phyloP scores from a whole-genome alignment of 805 yeast genomes.

The Saturnispora halmiae region DNA sequence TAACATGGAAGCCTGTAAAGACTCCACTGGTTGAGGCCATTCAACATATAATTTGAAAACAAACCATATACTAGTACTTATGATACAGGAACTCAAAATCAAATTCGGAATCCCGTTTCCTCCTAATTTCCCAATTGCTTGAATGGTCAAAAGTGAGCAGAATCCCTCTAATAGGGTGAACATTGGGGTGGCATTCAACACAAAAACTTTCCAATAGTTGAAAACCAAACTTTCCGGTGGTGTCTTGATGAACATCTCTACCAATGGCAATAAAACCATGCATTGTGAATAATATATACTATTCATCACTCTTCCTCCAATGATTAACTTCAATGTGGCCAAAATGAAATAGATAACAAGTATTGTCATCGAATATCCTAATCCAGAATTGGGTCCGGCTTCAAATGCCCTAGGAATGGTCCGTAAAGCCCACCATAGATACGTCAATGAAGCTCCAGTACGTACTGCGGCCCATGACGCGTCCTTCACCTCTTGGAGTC shows the following conservation, averaged over 20 bases:
- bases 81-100: slow-evolving; percentile 60
- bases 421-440: slow-evolving; percentile 58
- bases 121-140: slow-evolving; percentile 79
- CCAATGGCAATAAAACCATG: neutral
- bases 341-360: slow-evolving; percentile 59
- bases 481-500: neutral
- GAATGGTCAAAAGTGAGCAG: slow-evolving; percentile 85
- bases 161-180: slow-evolving; percentile 90
- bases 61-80: slow-evolving; percentile 70
- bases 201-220: slow-evolving; percentile 51
- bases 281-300: slow-evolving; percentile 63
- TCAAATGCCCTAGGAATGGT: slow-evolving; percentile 92
- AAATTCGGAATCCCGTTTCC: slow-evolving; percentile 56
- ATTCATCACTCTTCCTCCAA: slow-evolving; percentile 15
- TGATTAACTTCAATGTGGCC: slow-evolving; percentile 54
- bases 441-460: slow-evolving; percentile 44
- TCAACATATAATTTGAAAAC: slow-evolving; percentile 75
- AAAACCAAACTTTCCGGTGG: slow-evolving; percentile 18
- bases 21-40: slow-evolving; percentile 50
- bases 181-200: slow-evolving; percentile 77
- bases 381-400: slow-evolving; percentile 89
- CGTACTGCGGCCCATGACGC: slow-evolving; percentile 13
- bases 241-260: neutral
- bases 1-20: slow-evolving; percentile 68
- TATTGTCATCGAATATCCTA: slow-evolving; percentile 71